Conservation (phyloP, 2,329 filamentous ascomycete species). For the Plenodomus biglobosus region DNA sequence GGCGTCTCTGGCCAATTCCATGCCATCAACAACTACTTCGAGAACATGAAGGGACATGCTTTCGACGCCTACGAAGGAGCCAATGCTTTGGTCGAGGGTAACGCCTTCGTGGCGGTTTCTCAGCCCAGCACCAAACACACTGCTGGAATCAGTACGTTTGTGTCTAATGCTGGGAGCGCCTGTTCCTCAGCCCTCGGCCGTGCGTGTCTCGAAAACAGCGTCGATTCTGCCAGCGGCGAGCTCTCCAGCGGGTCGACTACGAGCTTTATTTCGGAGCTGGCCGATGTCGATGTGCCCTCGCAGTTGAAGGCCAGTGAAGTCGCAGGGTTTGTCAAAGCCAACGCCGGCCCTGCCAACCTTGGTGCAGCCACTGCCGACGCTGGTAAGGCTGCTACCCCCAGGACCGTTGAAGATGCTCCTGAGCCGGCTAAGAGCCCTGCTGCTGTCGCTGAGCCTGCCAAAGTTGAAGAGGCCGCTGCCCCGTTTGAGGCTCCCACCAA, state of each 20-base stretch:
- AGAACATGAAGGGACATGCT: conserved; percentile 45
- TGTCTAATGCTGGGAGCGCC: conserved; percentile 30
- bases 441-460: background rate
- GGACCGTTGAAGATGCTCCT: background rate
- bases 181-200: conserved; percentile 22
- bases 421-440: background rate
- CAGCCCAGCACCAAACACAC: conserved; percentile 42
- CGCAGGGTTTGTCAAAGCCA: conserved; percentile 23
- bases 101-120: conserved; percentile 49
- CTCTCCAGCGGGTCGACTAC: conserved; percentile 12
- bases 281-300: conserved; percentile 13
- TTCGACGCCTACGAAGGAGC: conserved; percentile 45
- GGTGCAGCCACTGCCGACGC: conserved; percentile 6
- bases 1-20: conserved; percentile 24
- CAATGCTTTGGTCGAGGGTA: conserved; percentile 47
- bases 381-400: background rate
- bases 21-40: conserved; percentile 39
- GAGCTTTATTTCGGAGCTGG: conserved; percentile 16
- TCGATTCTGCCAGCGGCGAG: conserved; percentile 22
- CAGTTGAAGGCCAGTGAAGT: conserved; percentile 18
- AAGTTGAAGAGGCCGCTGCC: background rate
- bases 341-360: conserved; percentile 23
- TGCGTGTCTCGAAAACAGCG: conserved; percentile 20
- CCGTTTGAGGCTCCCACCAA: conserved; percentile 1
- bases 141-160: conserved; percentile 28